Evolutionary conservation across 2,329 filamentous ascomycete species (phyloP).

Genomic region (Penicillium paneum): DNA sequence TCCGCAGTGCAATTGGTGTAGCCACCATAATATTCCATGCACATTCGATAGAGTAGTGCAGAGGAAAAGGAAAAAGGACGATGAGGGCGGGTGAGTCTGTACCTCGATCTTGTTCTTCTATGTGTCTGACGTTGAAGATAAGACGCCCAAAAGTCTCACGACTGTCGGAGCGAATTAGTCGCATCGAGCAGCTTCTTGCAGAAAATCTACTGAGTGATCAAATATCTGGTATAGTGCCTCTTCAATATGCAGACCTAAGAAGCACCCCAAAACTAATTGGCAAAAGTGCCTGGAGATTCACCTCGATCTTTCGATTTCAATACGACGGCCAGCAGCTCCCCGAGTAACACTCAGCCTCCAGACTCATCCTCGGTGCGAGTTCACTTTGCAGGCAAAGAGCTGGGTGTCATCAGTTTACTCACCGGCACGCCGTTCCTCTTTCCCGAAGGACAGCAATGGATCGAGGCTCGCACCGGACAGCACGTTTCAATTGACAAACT

Average conservation of each 20-base stretch:
- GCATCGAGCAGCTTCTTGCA: conserved; percentile 40
- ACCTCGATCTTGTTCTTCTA: neutral
- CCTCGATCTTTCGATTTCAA: conserved; percentile 3
- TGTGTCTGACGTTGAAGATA: conserved; percentile 5
- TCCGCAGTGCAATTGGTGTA: conserved; percentile 52
- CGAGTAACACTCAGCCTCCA: conserved; percentile 16
- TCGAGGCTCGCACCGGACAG: conserved; percentile 47
- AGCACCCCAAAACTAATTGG: neutral
- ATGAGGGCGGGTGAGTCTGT: conserved; percentile 22
- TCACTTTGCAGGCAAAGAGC: conserved; percentile 49
- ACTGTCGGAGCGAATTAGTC: conserved; percentile 40
- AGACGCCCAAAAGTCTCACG: conserved; percentile 27
- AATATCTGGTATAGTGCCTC: conserved; percentile 19
- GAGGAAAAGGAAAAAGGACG: conserved; percentile 28
- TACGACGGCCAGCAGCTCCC: conserved; percentile 18
- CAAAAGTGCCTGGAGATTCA: conserved; percentile 5
- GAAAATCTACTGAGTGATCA: conserved; percentile 28
- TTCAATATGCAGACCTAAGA: neutral
- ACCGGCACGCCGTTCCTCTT: conserved; percentile 53
- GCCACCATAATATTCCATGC: conserved; percentile 48
- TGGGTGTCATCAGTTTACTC: conserved; percentile 48
- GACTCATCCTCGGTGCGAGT: conserved; percentile 38
- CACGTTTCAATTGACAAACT: conserved; percentile 31
- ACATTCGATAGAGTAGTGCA: conserved; percentile 42
- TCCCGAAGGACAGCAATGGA: conserved; percentile 48